These are phyloP conservation scores for Chaetomium tenue DNA, from an alignment of 495 filamentous ascomycete genomes.

Conservation along the genomic window DNA sequence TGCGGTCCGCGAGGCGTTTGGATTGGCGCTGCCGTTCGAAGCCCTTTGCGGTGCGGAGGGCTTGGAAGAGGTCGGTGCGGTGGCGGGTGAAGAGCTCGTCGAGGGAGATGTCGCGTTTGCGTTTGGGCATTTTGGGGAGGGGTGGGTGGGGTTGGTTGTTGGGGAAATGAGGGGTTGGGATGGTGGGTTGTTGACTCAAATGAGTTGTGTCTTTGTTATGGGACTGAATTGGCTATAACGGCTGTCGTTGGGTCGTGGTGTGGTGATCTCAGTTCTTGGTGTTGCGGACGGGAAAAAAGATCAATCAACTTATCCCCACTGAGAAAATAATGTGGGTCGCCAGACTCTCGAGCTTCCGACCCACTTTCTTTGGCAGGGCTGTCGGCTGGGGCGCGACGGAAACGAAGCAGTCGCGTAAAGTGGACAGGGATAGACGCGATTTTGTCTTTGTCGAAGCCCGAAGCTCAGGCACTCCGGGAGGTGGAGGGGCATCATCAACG, in stretches of 20 bases:
- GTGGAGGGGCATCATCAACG: conserved; percentile 8
- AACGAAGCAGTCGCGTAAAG: conserved; percentile 22
- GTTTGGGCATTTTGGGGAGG: conserved; percentile 44
- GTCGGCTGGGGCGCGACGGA: conserved; percentile 1
- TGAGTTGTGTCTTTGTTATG: neutral
- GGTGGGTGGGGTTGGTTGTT: neutral
- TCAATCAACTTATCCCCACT: neutral
- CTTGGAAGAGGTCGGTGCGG: conserved; percentile 60
- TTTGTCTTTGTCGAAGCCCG: conserved; percentile 1
- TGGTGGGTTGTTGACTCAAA: neutral
- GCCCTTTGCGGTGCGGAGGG: conserved; percentile 75
- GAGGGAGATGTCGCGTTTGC: conserved; percentile 47
- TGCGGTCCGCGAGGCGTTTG: conserved; percentile 68
- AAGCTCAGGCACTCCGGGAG: conserved; percentile 8
- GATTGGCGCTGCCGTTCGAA: conserved; percentile 88
- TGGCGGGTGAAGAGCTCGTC: conserved; percentile 57
- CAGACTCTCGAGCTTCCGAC: neutral
- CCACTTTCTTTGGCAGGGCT: neutral
- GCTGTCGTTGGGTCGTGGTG: neutral
- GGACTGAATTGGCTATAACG: neutral
- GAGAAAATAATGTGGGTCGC: conserved; percentile 20
- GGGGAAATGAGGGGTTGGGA: conserved; percentile 15
- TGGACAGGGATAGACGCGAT: conserved; percentile 22
- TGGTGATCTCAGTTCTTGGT: neutral
- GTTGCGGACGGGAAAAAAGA: conserved; percentile 4